A percentile compares a stretch with the other conserved stretches of the same genome.
These are phyloP conservation scores for Neoboletus magnificus DNA, from an alignment of 768 basidiomycete species.

Conservation along the genomic window DNA sequence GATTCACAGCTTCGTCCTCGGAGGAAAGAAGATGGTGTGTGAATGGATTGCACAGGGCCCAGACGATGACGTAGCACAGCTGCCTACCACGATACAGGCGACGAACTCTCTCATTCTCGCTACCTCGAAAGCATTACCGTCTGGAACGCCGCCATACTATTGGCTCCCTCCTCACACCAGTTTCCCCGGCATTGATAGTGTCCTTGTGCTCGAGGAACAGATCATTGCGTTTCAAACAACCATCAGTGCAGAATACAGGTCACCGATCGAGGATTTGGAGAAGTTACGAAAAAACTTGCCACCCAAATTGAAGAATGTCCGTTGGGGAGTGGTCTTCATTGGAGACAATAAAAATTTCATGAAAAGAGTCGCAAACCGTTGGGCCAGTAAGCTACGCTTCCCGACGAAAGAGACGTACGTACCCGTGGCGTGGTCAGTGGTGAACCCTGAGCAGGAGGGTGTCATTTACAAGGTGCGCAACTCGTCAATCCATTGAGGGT, in stretches of 20 bases:
- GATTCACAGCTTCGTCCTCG: background rate
- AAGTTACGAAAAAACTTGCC: background rate
- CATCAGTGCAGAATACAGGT: background rate
- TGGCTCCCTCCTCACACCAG: background rate
- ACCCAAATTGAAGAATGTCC: fast-evolving
- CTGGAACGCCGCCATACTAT: background rate
- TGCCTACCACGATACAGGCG: background rate
- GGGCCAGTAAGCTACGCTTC: background rate
- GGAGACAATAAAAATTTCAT: background rate
- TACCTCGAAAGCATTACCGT: background rate
- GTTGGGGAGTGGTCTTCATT: background rate
- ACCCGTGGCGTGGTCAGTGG: background rate
- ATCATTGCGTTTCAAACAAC: background rate
- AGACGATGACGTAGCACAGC: background rate
- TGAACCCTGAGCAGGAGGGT: background rate
- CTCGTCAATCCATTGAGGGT: background rate
- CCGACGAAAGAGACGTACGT: no score
- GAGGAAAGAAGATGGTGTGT: background rate
- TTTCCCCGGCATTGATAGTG: background rate
- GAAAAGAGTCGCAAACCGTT: background rate
- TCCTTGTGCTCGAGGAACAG: background rate
- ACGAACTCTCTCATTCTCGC: background rate
- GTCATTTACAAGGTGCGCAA: background rate
- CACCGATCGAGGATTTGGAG: background rate
- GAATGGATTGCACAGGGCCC: background rate